Conservation (phyloP, 768 basidiomycete species). For the Tulasnella sp. region DNA sequence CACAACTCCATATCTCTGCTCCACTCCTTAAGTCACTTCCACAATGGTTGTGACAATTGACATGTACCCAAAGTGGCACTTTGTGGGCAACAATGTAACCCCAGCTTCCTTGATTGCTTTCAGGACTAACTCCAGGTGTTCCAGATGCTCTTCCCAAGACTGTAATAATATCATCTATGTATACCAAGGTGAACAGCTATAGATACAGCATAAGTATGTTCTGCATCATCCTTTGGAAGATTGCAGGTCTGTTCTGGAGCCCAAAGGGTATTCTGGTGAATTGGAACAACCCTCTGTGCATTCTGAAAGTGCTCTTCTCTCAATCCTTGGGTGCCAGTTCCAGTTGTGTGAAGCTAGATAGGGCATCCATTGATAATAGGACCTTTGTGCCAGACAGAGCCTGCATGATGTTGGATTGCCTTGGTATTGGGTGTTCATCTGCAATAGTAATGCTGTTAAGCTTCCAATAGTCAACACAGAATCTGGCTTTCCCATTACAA, state of each 20-base stretch:
- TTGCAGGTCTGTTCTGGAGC: slow-evolving; percentile 28
- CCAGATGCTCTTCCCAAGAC: slow-evolving; percentile 26
- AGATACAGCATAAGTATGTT: slow-evolving; percentile 28
- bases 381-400: slow-evolving; percentile 27
- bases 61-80: slow-evolving; percentile 30
- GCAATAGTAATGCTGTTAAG: slow-evolving; percentile 22
- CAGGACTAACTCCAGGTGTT: slow-evolving; percentile 21
- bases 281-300: slow-evolving; percentile 33
- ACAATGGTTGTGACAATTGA: too few species aligned
- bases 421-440: slow-evolving; percentile 8
- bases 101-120: slow-evolving; percentile 26
- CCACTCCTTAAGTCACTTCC: too few species aligned
- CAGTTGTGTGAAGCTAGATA: slow-evolving; percentile 35
- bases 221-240: slow-evolving; percentile 37
- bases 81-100: slow-evolving; percentile 29
- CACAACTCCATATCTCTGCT: too few species aligned
- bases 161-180: slow-evolving; percentile 34
- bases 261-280: slow-evolving; percentile 37
- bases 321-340: slow-evolving; percentile 25
- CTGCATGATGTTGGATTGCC: slow-evolving; percentile 24
- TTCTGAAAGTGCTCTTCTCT: slow-evolving; percentile 32
- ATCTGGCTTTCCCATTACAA: slow-evolving; percentile 30
- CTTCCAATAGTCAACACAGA: slow-evolving; percentile 30
- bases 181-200: slow-evolving; percentile 34
- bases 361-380: slow-evolving; percentile 30